phyloP scores from a whole-genome alignment of 2,329 filamentous ascomycete species.

The Neurospora crassa region DNA sequence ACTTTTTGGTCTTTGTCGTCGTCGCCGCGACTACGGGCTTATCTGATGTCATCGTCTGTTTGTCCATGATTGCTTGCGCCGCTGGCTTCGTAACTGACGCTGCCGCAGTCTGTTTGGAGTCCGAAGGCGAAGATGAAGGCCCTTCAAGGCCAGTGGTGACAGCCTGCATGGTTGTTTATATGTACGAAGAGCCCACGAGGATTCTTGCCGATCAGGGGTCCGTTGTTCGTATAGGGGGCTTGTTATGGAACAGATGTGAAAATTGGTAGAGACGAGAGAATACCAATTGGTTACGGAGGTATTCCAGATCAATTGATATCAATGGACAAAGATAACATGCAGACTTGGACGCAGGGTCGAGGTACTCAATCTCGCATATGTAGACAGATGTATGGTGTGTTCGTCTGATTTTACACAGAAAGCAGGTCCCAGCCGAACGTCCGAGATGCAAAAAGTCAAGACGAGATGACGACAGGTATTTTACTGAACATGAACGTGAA shows the following conservation, averaged over 20 bases:
- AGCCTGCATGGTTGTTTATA: background rate
- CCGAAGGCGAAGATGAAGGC: background rate
- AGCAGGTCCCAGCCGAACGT: background rate
- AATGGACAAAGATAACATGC: background rate
- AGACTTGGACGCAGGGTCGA: background rate
- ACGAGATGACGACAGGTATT: background rate
- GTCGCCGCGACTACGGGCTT: background rate
- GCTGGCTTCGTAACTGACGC: background rate
- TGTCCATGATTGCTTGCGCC: background rate
- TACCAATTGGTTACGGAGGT: background rate
- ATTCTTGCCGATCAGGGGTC: background rate
- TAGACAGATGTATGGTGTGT: background rate
- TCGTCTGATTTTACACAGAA: background rate
- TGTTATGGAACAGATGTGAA: background rate
- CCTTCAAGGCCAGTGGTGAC: background rate
- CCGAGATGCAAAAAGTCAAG: background rate
- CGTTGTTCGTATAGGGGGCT: background rate
- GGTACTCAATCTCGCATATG: background rate
- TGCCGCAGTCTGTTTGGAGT: background rate
- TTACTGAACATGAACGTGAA: background rate
- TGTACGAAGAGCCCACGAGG: background rate
- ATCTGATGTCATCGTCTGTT: background rate
- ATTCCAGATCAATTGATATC: background rate
- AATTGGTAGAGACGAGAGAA: background rate
- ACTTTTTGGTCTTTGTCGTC: slow-evolving; percentile 12